A percentile compares a stretch with the other conserved stretches of the same genome.
phyloP scores from a whole-genome alignment of 306 rosid species.

The Arachis stenosperma region DNA sequence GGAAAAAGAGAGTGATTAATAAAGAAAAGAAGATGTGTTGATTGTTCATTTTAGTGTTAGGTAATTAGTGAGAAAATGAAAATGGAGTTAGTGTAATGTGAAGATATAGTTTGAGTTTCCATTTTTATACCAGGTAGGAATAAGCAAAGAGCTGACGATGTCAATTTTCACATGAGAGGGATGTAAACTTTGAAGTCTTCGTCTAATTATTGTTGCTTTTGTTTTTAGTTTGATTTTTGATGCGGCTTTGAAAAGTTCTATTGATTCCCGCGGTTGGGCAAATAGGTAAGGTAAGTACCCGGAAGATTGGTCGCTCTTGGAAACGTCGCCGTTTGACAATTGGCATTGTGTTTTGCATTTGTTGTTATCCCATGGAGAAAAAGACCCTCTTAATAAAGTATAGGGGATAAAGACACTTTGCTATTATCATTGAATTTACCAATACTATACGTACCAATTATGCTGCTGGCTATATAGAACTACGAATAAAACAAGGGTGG shows the following conservation, averaged over 20 bases:
- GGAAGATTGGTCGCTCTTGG: not conserved
- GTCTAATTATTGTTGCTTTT: not conserved
- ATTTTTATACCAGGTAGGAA: not conserved
- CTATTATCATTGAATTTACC: too few relatives aligned
- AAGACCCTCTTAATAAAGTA: not conserved
- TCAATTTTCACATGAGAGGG: not conserved
- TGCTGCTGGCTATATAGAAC: not conserved
- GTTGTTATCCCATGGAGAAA: not conserved
- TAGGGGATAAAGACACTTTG: too few relatives aligned
- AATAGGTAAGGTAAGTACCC: not conserved
- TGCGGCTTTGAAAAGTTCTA: slow-evolving; percentile 27
- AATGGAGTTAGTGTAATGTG: not conserved
- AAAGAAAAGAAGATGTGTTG: slow-evolving; percentile 25
- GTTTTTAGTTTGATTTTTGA: not conserved
- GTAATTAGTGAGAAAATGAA: slow-evolving; percentile 14
- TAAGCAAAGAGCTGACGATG: not conserved
- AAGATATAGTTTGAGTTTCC: not conserved
- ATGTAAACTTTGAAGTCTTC: slow-evolving; percentile 11
- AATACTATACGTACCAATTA: too few relatives aligned
- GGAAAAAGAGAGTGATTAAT: slow-evolving; percentile 4
- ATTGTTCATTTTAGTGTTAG: slow-evolving; percentile 39
- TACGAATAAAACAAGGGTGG: not conserved
- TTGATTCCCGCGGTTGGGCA: slow-evolving; percentile 9
- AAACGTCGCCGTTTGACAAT: slow-evolving; percentile 31
- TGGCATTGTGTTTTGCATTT: too few relatives aligned